A percentile compares a stretch with the other conserved stretches of the same genome.
Conservation (phyloP, 345 rosid species). For the Lepidium aucheri region DNA sequence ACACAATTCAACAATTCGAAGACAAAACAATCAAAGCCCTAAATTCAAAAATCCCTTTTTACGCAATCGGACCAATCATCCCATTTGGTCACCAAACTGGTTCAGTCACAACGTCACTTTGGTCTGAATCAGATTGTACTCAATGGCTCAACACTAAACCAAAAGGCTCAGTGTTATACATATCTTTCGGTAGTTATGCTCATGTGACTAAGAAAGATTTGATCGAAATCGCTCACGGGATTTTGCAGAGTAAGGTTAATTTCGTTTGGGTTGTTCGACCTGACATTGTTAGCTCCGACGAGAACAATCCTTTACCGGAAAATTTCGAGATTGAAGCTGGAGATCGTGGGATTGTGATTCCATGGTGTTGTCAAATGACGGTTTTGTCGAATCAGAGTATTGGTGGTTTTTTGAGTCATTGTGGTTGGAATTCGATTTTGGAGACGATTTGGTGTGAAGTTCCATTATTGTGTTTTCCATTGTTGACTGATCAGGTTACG, state of each 20-base stretch:
- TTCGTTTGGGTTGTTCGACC: constrained; percentile 86
- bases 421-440: constrained; percentile 79
- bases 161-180: constrained; percentile 55
- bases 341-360: constrained; percentile 45
- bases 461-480: constrained; percentile 64
- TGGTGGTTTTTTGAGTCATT: constrained; percentile 77
- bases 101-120: constrained; percentile 55
- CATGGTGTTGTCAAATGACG: constrained; percentile 66
- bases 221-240: constrained; percentile 55
- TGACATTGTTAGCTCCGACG: constrained; percentile 68
- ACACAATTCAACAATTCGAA: constrained; percentile 68
- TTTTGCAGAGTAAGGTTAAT: constrained; percentile 38
- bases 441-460: constrained; percentile 66
- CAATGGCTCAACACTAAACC: constrained; percentile 66
- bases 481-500: constrained; percentile 75
- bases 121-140: constrained; percentile 81
- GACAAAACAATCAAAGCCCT: constrained; percentile 39
- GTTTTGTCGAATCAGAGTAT: constrained; percentile 52
- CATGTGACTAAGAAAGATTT: constrained; percentile 48
- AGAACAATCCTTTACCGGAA: constrained; percentile 43
- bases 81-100: constrained; percentile 37
- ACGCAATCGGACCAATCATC: constrained; percentile 78
- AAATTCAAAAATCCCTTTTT: constrained; percentile 31
- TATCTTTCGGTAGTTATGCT: constrained; percentile 78
- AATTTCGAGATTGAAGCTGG: constrained; percentile 34